phyloP scores from a whole-genome alignment of 352 stramenopile genomes.

The Phytophthora sansomeana region DNA sequence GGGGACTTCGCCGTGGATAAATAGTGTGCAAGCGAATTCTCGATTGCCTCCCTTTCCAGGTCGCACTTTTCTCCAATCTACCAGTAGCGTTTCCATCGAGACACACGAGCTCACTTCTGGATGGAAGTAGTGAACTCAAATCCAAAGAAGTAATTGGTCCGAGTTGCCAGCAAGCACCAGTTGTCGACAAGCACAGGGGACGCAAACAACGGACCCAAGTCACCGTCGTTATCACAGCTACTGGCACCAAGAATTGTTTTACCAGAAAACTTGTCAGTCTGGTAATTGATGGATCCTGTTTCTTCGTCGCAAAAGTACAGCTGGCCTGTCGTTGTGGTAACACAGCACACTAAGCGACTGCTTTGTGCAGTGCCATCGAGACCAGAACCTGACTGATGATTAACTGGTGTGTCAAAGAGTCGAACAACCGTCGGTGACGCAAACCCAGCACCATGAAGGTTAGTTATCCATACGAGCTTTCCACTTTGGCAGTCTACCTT shows the following conservation, averaged over 20 bases:
- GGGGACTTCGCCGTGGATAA: not conserved
- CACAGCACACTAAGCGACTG: conserved; percentile 42
- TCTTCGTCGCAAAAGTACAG: conserved; percentile 55
- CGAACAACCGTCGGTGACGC: conserved; percentile 49
- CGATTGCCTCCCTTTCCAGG: not conserved
- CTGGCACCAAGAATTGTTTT: not conserved
- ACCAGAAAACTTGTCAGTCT: conserved; percentile 20
- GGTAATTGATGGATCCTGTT: conserved; percentile 42
- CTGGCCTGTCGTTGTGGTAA: conserved; percentile 48
- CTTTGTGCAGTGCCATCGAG: not conserved
- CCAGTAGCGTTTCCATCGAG: not conserved
- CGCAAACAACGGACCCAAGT: conserved; percentile 59
- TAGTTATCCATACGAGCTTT: conserved; percentile 42
- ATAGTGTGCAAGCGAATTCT: not conserved
- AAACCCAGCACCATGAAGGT: conserved; percentile 51
- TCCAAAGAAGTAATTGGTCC: conserved; percentile 52
- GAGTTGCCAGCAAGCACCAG: conserved; percentile 58
- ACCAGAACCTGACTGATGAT: not conserved
- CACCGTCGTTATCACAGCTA: not conserved
- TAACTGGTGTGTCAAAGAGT: not conserved
- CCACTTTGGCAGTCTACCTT: conserved; percentile 45
- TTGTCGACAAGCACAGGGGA: conserved; percentile 61
- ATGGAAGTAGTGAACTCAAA: conserved; percentile 29
- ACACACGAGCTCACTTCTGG: not conserved
- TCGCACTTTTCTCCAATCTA: not conserved